phyloP scores from a whole-genome alignment of 352 stramenopile genomes.

The Pythium sukuiense region DNA sequence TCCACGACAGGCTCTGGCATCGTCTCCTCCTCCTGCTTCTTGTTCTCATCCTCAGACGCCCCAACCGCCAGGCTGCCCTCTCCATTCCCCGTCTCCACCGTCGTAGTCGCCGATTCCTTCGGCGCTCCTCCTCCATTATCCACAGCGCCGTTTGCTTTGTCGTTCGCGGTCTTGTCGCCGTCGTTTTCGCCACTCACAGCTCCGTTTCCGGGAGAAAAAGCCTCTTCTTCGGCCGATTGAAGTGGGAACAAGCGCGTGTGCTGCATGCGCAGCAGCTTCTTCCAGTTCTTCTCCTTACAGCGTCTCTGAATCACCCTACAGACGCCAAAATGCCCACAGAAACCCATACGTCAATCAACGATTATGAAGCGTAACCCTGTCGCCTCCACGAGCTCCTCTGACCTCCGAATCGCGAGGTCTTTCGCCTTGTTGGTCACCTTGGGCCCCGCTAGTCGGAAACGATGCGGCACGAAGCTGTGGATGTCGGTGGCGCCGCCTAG shows the following conservation, averaged over 20 bases:
- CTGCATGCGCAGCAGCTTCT: constrained; percentile 64
- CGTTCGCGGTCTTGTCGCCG: neutral
- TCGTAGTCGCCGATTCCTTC: neutral
- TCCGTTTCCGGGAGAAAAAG: neutral
- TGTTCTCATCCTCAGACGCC: neutral
- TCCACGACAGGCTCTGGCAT: neutral
- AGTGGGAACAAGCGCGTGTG: constrained; percentile 32
- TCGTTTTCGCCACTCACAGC: constrained; percentile 4
- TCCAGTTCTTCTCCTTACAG: constrained; percentile 83
- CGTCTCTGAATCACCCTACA: constrained; percentile 57
- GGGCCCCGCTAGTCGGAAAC: constrained; percentile 43
- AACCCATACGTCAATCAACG: neutral
- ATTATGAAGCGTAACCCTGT: neutral
- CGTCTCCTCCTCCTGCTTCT: constrained; percentile 2
- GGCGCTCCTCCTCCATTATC: neutral
- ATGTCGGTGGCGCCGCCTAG: constrained; percentile 55
- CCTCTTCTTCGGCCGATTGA: constrained; percentile 11
- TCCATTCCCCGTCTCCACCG: neutral
- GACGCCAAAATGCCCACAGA: neutral
- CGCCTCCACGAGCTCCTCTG: neutral
- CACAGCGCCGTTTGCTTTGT: neutral
- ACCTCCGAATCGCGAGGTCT: constrained; percentile 58
- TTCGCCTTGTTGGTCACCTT: constrained; percentile 29
- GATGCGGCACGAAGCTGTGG: constrained; percentile 58
- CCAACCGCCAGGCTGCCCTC: neutral